Conservation (phyloP, 2,329 filamentous ascomycete species). For the Dichotomopilus funicola region DNA sequence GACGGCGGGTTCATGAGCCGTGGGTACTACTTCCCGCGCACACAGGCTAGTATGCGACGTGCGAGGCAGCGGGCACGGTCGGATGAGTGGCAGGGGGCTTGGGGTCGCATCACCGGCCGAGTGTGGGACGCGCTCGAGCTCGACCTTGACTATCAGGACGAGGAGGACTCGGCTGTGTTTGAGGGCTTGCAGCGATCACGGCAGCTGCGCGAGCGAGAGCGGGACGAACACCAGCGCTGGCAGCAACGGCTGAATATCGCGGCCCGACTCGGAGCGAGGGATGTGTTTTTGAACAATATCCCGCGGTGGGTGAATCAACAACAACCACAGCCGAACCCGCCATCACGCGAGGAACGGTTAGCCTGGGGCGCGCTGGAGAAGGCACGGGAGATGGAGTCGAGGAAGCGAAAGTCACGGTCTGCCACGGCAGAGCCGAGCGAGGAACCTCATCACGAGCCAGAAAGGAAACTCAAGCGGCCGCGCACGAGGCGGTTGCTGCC, state of each 20-base stretch:
- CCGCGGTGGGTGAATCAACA: constrained; percentile 51
- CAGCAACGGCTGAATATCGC: constrained; percentile 78
- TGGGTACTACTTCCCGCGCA: constrained; percentile 44
- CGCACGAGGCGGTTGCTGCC: constrained; percentile 61
- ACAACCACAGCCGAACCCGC: constrained; percentile 39
- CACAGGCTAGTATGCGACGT: constrained; percentile 50
- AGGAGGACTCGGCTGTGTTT: constrained; percentile 51
- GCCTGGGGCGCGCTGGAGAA: constrained; percentile 91
- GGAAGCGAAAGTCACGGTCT: constrained; percentile 70
- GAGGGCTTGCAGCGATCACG: constrained; percentile 49
- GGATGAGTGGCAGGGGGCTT: constrained; percentile 84
- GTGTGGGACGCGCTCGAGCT: constrained; percentile 64
- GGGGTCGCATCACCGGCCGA: constrained; percentile 57
- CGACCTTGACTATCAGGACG: constrained; percentile 81
- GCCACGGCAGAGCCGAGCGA: constrained; percentile 62
- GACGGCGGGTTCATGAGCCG: background rate
- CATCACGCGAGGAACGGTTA: constrained; percentile 71
- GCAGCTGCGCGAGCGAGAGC: constrained; percentile 45
- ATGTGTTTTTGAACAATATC: constrained; percentile 61
- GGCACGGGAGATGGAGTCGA: constrained; percentile 63
- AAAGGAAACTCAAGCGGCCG: constrained; percentile 81
- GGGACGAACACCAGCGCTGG: constrained; percentile 64
- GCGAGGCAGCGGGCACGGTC: constrained; percentile 59
- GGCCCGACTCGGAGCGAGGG: constrained; percentile 66
- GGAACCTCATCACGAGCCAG: constrained; percentile 62